Evolutionary conservation across 345 rosid species (phyloP).

Genomic region (Arabis alpina): DNA sequence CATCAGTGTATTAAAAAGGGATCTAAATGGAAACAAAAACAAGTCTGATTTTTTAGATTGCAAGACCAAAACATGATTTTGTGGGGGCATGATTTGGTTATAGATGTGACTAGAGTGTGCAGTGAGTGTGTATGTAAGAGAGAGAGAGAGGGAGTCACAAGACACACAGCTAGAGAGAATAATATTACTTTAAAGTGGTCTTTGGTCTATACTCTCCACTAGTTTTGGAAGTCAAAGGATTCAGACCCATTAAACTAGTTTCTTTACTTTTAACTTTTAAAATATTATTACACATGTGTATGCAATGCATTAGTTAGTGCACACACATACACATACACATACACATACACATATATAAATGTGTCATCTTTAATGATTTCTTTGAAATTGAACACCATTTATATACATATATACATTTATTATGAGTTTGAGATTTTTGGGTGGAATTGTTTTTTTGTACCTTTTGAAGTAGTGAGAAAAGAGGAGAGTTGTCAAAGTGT

Average conservation of each 20-base stretch:
- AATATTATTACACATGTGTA: conserved; percentile 23
- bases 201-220: conserved; percentile 43
- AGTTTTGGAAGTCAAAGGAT: conserved; percentile 44
- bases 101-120: conserved; percentile 39
- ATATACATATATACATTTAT: background rate
- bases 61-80: background rate
- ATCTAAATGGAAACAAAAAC: too few relatives aligned
- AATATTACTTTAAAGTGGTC: conserved; percentile 30
- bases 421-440: conserved; percentile 32
- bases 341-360: conserved; percentile 6
- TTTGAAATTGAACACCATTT: conserved; percentile 27
- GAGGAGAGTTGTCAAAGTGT: conserved; percentile 41
- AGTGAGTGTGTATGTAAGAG: conserved; percentile 24
- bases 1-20: too few relatives aligned
- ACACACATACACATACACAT: conserved; percentile 12
- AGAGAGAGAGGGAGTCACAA: conserved; percentile 40
- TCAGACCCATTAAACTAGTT: conserved; percentile 31
- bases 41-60: too few relatives aligned
- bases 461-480: conserved; percentile 44
- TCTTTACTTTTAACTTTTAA: background rate
- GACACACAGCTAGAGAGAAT: conserved; percentile 37
- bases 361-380: conserved; percentile 27
- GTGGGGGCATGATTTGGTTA: conserved; percentile 38
- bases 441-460: conserved; percentile 27
- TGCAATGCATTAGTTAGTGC: conserved; percentile 33